Percentiles rank a stretch among this genome's conserved stretches.
Conservation (phyloP, 2,329 filamentous ascomycete genomes). For the Tolypocladium ovalisporum region DNA sequence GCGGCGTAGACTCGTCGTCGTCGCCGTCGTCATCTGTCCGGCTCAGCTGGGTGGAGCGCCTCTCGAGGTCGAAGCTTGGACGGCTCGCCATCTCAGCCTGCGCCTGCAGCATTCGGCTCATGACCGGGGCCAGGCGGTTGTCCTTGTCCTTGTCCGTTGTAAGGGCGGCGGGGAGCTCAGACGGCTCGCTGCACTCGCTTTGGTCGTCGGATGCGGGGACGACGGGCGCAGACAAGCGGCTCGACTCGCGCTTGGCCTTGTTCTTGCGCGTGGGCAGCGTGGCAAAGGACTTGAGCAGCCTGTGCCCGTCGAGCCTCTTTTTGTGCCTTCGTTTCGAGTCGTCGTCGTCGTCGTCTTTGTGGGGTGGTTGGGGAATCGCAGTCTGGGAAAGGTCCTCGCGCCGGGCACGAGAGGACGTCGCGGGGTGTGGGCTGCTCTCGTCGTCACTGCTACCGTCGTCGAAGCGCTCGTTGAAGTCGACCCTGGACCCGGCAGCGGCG, state of each 20-base stretch:
- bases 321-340: slow-evolving; percentile 31
- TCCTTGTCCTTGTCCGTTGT: slow-evolving; percentile 18
- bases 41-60: slow-evolving; percentile 27
- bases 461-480: slow-evolving; percentile 73
- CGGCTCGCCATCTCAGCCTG: slow-evolving; percentile 50
- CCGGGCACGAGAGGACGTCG: slow-evolving; percentile 32
- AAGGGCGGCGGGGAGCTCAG: slow-evolving; percentile 9
- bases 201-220: slow-evolving; percentile 19
- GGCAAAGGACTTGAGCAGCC: slow-evolving; percentile 54
- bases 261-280: slow-evolving; percentile 40
- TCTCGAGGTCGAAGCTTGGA: slow-evolving; percentile 46
- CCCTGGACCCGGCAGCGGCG: slow-evolving; percentile 71
- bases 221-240: slow-evolving; percentile 24
- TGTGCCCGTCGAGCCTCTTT: slow-evolving; percentile 53
- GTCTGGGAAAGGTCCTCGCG: slow-evolving; percentile 27
- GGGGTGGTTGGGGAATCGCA: slow-evolving; percentile 23
- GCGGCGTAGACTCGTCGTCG: slow-evolving; percentile 37
- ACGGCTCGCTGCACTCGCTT: slow-evolving; percentile 13
- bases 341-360: slow-evolving; percentile 21
- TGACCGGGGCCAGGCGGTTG: slow-evolving; percentile 53
- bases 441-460: slow-evolving; percentile 73
- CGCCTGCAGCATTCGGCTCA: slow-evolving; percentile 69
- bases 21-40: slow-evolving; percentile 23
- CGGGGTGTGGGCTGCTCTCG: slow-evolving; percentile 45
- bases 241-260: slow-evolving; percentile 30